phyloP scores from a whole-genome alignment of 495 filamentous ascomycete genomes.

The Podospora tetraspora region DNA sequence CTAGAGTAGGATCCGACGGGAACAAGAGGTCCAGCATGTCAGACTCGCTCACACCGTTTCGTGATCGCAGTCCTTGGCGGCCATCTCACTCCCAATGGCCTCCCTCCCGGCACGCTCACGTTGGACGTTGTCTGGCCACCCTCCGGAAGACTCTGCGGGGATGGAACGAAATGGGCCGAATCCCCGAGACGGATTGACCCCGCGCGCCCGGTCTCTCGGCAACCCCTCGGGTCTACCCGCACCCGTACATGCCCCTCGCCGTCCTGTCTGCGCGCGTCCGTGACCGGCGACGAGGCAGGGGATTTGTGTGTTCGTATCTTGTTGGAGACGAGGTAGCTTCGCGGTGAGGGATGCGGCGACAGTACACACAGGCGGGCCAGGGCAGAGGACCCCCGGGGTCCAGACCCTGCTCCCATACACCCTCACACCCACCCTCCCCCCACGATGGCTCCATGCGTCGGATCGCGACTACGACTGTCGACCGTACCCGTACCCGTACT shows the following conservation, averaged over 20 bases:
- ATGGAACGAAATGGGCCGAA: background rate
- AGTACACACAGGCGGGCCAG: background rate
- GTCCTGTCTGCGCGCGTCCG: background rate
- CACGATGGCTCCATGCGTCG: background rate
- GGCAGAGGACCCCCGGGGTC: background rate
- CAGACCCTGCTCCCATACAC: background rate
- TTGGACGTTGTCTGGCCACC: background rate
- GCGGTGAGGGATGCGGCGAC: background rate
- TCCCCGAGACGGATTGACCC: background rate
- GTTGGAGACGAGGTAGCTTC: background rate
- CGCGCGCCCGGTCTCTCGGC: background rate
- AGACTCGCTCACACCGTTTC: background rate
- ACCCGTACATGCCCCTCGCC: background rate
- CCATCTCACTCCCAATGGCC: background rate
- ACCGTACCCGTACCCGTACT: background rate
- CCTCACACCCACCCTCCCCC: background rate
- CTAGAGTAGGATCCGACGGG: background rate
- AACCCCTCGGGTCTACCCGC: background rate
- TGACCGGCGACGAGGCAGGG: background rate
- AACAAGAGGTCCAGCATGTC: background rate
- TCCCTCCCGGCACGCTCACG: background rate
- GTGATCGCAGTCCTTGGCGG: background rate
- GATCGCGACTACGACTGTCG: background rate
- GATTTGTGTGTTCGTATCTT: background rate
- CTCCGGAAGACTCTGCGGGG: background rate